Evolutionary conservation across 2,329 filamentous ascomycete genomes (phyloP).

Genomic region (Cryphonectria naterciae): DNA sequence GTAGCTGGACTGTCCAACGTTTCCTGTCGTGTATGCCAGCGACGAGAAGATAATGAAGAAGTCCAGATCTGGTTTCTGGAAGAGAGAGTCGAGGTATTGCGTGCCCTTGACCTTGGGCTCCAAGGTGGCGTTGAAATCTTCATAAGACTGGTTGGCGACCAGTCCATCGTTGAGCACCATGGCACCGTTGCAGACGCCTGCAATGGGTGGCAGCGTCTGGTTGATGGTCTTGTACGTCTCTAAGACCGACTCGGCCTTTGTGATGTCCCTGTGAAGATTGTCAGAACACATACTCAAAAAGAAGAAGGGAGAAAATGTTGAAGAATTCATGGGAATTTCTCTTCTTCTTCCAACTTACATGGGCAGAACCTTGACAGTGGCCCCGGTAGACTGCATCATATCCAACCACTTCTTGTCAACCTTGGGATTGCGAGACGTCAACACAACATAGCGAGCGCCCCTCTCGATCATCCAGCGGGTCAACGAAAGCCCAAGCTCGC

Average conservation of each 20-base stretch:
- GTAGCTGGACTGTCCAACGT: neutral
- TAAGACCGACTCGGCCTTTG: neutral
- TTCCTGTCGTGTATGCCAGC: neutral
- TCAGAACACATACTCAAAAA: too few species aligned
- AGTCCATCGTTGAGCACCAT: conserved; percentile 25
- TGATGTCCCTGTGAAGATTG: too few species aligned
- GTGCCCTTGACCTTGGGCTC: conserved; percentile 36
- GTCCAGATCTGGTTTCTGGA: neutral
- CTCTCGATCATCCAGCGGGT: conserved; percentile 44
- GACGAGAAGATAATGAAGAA: conserved; percentile 28
- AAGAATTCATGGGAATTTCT: too few species aligned
- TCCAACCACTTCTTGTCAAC: conserved; percentile 38
- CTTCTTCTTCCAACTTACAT: neutral
- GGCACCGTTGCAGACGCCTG: conserved; percentile 24
- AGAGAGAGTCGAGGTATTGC: conserved; percentile 25
- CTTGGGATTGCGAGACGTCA: conserved; percentile 45
- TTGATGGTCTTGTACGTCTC: conserved; percentile 2
- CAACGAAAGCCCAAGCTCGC: conserved; percentile 43
- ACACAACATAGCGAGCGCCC: conserved; percentile 43
- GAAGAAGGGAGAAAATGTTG: too few species aligned
- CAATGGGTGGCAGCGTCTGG: conserved; percentile 8
- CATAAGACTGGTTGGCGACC: conserved; percentile 20
- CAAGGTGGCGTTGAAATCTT: conserved; percentile 29
- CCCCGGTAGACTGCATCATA: conserved; percentile 26
- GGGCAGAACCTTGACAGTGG: conserved; percentile 21